phyloP scores from a whole-genome alignment of 306 rosid species.

The Fragaria nilgerrensis region DNA sequence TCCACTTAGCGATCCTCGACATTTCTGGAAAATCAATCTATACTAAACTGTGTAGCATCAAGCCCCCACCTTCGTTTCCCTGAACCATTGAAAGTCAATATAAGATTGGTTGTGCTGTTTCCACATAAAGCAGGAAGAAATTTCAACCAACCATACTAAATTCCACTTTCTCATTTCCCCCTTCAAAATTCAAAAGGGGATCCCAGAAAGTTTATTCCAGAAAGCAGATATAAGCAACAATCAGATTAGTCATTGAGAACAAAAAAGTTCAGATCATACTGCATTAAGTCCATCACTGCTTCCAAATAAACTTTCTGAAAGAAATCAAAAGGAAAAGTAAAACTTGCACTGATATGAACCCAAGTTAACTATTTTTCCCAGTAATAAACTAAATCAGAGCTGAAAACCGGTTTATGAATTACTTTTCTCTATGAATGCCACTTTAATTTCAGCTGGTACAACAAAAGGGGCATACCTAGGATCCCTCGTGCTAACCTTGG shows the following conservation, averaged over 20 bases:
- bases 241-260: neutral
- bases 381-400: conserved; percentile 19
- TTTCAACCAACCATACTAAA: neutral
- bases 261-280: neutral
- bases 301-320: neutral
- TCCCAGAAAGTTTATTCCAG: conserved; percentile 1
- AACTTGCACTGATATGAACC: conserved; percentile 16
- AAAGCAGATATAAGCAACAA: conserved; percentile 5
- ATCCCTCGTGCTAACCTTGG: too few relatives aligned
- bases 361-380: conserved; percentile 8
- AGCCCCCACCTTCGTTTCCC: conserved; percentile 28
- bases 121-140: neutral
- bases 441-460: too few relatives aligned
- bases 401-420: too few relatives aligned
- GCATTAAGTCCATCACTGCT: neutral
- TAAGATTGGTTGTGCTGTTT: neutral
- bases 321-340: conserved; percentile 7
- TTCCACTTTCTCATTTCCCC: conserved; percentile 1
- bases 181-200: conserved; percentile 1
- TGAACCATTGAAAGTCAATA: conserved; percentile 22
- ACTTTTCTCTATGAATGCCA: too few relatives aligned
- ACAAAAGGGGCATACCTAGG: too few relatives aligned
- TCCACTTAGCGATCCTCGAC: conserved; percentile 93
- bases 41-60: conserved; percentile 34
- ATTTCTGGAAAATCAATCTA: conserved; percentile 46